phyloP scores from a whole-genome alignment of 305 asterid genomes.

The Rubia balearica region DNA sequence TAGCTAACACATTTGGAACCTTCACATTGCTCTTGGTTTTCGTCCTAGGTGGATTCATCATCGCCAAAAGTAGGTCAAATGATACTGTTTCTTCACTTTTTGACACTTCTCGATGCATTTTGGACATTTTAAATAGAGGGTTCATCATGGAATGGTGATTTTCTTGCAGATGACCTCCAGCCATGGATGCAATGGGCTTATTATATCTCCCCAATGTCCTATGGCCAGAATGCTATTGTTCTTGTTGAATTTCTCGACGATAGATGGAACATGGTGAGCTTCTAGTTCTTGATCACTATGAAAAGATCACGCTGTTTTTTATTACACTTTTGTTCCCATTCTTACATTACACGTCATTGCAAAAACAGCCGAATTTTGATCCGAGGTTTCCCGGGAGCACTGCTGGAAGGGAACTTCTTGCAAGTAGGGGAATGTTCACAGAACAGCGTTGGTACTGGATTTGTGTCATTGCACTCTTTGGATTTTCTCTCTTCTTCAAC shows the following conservation, averaged over 20 bases:
- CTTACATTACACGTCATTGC: neutral
- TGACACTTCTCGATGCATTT: neutral
- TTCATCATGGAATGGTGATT: neutral
- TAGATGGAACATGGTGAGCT: slow-evolving; percentile 82
- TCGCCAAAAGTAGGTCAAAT: slow-evolving; percentile 60
- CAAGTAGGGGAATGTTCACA: slow-evolving; percentile 67
- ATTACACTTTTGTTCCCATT: neutral
- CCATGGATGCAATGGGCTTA: slow-evolving; percentile 91
- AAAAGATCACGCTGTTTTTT: neutral
- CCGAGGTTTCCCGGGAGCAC: slow-evolving; percentile 52
- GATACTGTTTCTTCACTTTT: neutral
- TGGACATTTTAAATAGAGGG: neutral
- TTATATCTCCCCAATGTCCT: slow-evolving; percentile 77
- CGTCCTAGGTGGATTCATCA: slow-evolving; percentile 87
- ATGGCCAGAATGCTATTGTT: slow-evolving; percentile 82
- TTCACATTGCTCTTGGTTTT: slow-evolving; percentile 71
- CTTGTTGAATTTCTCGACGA: slow-evolving; percentile 73
- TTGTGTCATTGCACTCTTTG: slow-evolving; percentile 67
- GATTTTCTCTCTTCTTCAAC: slow-evolving; percentile 73
- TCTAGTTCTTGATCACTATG: neutral
- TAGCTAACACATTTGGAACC: slow-evolving; percentile 69
- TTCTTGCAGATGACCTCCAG: slow-evolving; percentile 55
- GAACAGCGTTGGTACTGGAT: slow-evolving; percentile 78
- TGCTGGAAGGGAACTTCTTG: slow-evolving; percentile 83
- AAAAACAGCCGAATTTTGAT: slow-evolving; percentile 51